A percentile compares a stretch with the other conserved stretches of the same genome.
phyloP scores from a whole-genome alignment of 2,329 filamentous ascomycete genomes.

The Penicillium sp. region DNA sequence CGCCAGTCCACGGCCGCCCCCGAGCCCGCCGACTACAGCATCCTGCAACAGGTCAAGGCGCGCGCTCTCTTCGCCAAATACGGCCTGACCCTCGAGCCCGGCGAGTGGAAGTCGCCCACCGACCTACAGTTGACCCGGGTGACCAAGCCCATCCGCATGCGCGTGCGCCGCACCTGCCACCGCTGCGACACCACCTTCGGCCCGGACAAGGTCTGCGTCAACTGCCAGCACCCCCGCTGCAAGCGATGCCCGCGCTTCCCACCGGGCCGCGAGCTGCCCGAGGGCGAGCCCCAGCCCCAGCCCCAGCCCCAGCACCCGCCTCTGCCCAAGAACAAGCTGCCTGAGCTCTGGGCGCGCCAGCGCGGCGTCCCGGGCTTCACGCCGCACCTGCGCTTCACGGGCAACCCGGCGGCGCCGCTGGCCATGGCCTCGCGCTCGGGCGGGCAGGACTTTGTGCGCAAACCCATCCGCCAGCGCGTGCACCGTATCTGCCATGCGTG shows the following conservation, averaged over 20 bases:
- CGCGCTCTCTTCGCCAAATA: slow-evolving; percentile 49
- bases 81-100: slow-evolving; percentile 43
- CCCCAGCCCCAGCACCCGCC: too few relatives aligned
- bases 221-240: slow-evolving; percentile 78
- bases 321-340: slow-evolving; percentile 39
- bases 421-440: slow-evolving; percentile 63
- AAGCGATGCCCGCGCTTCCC: slow-evolving; percentile 75
- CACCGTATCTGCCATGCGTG: slow-evolving; percentile 76
- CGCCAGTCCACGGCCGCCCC: slow-evolving; percentile 10
- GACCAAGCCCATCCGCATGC: slow-evolving; percentile 48
- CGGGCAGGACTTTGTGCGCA: slow-evolving; percentile 68
- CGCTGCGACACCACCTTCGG: slow-evolving; percentile 73
- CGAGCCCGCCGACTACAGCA: slow-evolving; percentile 33
- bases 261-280: slow-evolving; percentile 60
- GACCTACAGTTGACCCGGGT: slow-evolving; percentile 42
- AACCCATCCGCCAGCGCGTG: slow-evolving; percentile 68
- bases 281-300: too few relatives aligned
- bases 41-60: slow-evolving; percentile 44
- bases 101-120: slow-evolving; percentile 41
- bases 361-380: slow-evolving; percentile 41
- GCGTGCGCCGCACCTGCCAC: slow-evolving; percentile 65
- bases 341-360: slow-evolving; percentile 33
- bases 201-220: slow-evolving; percentile 66
- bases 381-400: slow-evolving; percentile 28
- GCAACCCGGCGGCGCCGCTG: slow-evolving; percentile 25